These are phyloP conservation scores for Geotrichum candidum DNA, from an alignment of 1,139 yeast genomes.

Conservation along the genomic window DNA sequence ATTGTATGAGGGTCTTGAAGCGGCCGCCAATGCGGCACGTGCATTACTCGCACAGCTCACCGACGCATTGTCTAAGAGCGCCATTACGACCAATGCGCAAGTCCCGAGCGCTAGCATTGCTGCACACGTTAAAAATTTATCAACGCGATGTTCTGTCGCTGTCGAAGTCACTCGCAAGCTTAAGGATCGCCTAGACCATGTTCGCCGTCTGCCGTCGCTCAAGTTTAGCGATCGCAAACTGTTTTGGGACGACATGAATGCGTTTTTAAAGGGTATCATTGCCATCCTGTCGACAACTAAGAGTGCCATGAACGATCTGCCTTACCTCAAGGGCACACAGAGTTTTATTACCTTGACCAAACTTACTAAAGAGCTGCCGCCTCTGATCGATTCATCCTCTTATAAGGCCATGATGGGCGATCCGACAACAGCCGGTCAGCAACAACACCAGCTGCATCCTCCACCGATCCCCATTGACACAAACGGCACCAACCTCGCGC, in stretches of 20 bases:
- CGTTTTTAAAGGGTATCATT: constrained; percentile 75
- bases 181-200: constrained; percentile 45
- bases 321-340: constrained; percentile 72
- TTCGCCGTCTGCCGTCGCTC: constrained; percentile 5
- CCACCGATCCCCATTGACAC: neutral
- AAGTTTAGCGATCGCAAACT: constrained; percentile 50
- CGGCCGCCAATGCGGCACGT: constrained; percentile 73
- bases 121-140: constrained; percentile 66
- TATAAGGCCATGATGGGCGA: constrained; percentile 35
- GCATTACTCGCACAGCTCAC: constrained; percentile 74
- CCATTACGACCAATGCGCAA: constrained; percentile 36
- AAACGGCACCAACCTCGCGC: constrained; percentile 5
- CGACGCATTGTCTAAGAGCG: constrained; percentile 67
- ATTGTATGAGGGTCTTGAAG: constrained; percentile 63
- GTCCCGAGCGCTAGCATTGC: constrained; percentile 43
- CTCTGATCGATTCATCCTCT: constrained; percentile 60
- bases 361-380: constrained; percentile 85
- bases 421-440: constrained; percentile 13
- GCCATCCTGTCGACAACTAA: constrained; percentile 79
- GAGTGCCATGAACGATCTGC: constrained; percentile 72
- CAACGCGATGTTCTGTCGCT: constrained; percentile 70
- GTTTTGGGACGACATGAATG: constrained; percentile 84
- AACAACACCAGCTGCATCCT: constrained; percentile 9
- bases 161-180: constrained; percentile 73
- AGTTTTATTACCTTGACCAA: constrained; percentile 77